Base-by-base conservation (phyloP, 768 basidiomycete genomes). In the Tylopilus sp. region DNA sequence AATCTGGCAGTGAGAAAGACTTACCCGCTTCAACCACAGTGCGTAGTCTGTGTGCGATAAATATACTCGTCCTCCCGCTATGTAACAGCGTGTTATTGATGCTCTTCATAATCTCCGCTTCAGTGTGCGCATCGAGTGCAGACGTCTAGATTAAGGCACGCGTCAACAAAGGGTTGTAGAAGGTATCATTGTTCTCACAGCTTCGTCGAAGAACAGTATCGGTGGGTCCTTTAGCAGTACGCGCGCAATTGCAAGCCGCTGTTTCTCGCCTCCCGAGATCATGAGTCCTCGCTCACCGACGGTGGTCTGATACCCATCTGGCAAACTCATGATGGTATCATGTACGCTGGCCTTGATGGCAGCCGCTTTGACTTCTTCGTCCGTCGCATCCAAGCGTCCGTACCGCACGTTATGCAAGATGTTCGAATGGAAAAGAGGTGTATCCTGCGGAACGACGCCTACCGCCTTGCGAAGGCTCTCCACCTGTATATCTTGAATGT, bases 251-350 rank as follows among this genome's bases (percentile, higher is more conserved):
- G 97, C 97, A 61, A 99, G 71, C 46, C 97, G 73, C 76, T 99
- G 97, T 72, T 99, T 99, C 79, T 99, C 97, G 2, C 97, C 97
- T 0, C 97, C 97, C 33, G 92, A 95, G 44, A 99, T 92, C 97
- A 99, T 99, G 66, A 98, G 69, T 6, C 97, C 97, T 36, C 97
- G 75, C 72, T 99, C 97, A 1, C 97, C 97, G 22, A 99, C 97
- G 63, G 87, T 87, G 3, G 97, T 98, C 36, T 72, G 63, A 68
- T 97, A 99, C 52, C 86, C 85, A 6, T 94, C 90, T 0, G 95
- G 94, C 30, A 99, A 72, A 31, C 81, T 76, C 74, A 80, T 74
- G 51, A 99, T 81, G 3, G 91, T 85, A 14, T 86, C 74, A 61
- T 93, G 87, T 21, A 98, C 89, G 61, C 91, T 92, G 34, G 97